Evolutionary conservation across 306 rosid species (phyloP), one percentile per base, ranked within the genome.

Genomic region (Morella rubra): DNA sequence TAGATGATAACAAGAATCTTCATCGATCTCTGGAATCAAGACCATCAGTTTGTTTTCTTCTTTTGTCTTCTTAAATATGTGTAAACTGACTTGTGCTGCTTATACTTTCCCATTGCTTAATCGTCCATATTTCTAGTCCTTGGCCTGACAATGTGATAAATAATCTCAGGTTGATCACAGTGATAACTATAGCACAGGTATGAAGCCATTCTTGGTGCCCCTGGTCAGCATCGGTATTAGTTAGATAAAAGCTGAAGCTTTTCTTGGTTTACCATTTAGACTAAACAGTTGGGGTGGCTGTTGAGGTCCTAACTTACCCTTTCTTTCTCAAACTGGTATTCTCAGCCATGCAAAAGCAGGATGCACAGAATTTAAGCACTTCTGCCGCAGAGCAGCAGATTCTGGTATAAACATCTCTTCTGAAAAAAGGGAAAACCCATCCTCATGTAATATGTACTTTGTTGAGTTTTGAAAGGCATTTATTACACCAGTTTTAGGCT

Each of bases 331-430:
- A 61, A 80, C 68, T 85, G 80, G 69, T 82, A 67, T 84, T 50
- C 32, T 74, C 92, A 96, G 99, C 80, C 79, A 81, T 76, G 82
- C 84, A 88, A 81, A 88, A 86, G 81, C 87, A 83, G 83, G 99
- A 92, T 64, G 24, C 85, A 19, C 79, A 80, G 55, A 87, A 79
- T 81, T 72, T 88, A 79, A 89, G 88, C 78, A 79, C 90, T 83
- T 76, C 96, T 5, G 86, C 79, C 13, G 96, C 90, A 69, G 99
- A 96, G 82, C 98, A 96, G 81, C 98, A 92, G 84, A 96, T 96
- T 88, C 88, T 96, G 97, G 99, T 96, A 85, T 51, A 77, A 49
- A 71, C 42, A 46, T 77, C 62, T 70, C 51, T 79, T 79, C 44
- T 76, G 73, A 81, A 71, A 71, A 58, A 59, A 72, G 32, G 32